Evolutionary conservation across 352 stramenopile genomes (phyloP).

Genomic region (Globisporangium irregulare): DNA sequence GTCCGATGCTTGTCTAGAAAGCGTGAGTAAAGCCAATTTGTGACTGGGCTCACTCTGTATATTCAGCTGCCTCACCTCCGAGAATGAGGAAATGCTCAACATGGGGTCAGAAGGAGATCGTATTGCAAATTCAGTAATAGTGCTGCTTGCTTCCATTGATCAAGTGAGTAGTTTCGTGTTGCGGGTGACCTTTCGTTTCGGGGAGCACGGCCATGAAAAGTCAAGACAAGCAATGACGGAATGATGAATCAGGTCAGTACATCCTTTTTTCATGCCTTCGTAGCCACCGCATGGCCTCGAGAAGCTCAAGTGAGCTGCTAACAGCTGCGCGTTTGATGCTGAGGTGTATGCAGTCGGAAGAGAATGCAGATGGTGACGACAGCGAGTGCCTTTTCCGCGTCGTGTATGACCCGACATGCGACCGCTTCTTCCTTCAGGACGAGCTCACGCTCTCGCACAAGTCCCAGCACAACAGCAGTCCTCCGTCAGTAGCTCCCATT

Average conservation of each 20-base stretch:
- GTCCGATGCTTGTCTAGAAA: constrained; percentile 77
- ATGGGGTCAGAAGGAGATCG: background rate
- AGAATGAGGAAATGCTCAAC: background rate
- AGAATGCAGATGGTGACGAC: background rate
- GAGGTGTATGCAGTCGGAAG: background rate
- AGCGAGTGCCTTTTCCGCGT: constrained; percentile 28
- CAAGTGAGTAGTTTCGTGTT: too few species aligned
- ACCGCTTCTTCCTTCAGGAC: constrained; percentile 51
- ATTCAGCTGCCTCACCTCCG: background rate
- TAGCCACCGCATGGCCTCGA: too few species aligned
- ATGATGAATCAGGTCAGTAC: too few species aligned
- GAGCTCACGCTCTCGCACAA: background rate
- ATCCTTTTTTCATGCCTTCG: too few species aligned
- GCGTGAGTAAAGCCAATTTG: background rate
- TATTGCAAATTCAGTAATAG: too few species aligned
- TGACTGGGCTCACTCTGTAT: background rate
- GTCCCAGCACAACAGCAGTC: background rate
- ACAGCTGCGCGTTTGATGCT: too few species aligned
- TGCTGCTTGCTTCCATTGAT: too few species aligned
- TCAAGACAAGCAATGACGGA: too few species aligned
- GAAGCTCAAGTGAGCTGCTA: too few species aligned
- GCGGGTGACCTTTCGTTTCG: too few species aligned
- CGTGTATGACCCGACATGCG: constrained; percentile 41
- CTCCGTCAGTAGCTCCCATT: background rate
- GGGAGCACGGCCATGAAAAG: too few species aligned